phyloP scores from a whole-genome alignment of 1,139 yeast species.

The Waltiozyma sp. region DNA sequence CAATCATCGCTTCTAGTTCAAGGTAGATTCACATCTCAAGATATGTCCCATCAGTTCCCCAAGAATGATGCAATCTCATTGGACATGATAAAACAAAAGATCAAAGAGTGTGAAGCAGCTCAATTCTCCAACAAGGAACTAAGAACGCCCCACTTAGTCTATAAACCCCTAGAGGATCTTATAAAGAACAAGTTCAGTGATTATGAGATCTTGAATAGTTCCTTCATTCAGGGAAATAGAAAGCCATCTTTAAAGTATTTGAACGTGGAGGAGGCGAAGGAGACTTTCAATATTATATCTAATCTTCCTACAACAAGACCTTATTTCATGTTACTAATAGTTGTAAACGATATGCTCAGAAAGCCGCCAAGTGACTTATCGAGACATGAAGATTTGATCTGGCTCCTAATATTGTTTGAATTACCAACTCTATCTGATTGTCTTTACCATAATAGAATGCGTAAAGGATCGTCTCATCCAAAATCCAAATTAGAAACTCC shows the following conservation, averaged over 20 bases:
- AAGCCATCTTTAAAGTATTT: conserved; percentile 8
- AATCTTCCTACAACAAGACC: conserved; percentile 52
- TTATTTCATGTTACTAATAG: conserved; percentile 37
- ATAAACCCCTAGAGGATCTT: conserved; percentile 39
- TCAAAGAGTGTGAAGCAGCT: conserved; percentile 7
- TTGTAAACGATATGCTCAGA: conserved; percentile 37
- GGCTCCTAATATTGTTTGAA: conserved; percentile 53
- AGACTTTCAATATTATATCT: conserved; percentile 31
- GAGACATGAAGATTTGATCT: conserved; percentile 29
- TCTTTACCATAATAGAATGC: conserved; percentile 22
- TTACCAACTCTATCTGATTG: conserved; percentile 46
- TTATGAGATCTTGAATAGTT: conserved; percentile 31
- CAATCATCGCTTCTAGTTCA: conserved; percentile 26
- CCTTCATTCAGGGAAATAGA: conserved; percentile 28
- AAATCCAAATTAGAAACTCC: conserved; percentile 27
- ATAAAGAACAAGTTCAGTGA: conserved; percentile 33
- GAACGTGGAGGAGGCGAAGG: conserved; percentile 33
- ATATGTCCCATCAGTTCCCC: background rate
- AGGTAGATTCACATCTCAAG: background rate
- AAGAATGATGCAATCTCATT: background rate
- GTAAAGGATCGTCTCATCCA: conserved; percentile 5
- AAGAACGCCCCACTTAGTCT: conserved; percentile 27
- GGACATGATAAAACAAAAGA: background rate
- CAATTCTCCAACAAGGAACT: background rate
- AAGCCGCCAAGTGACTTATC: conserved; percentile 29